A percentile compares a stretch with the other conserved stretches of the same genome.
phyloP scores from a whole-genome alignment of 2,329 filamentous ascomycete species.

The Aspergillus sp. region DNA sequence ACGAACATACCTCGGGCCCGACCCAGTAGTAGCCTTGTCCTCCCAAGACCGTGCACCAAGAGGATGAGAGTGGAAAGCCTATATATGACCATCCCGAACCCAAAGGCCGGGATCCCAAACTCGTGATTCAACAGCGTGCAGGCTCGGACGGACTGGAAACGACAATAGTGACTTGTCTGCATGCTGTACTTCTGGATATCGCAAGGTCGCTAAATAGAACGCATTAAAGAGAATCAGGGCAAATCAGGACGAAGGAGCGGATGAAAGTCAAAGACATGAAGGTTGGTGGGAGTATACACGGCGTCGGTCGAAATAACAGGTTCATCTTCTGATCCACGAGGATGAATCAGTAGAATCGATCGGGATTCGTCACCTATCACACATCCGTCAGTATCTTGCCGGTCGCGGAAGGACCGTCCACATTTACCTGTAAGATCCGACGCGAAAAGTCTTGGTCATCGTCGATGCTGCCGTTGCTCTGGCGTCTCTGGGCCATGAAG shows the following conservation, averaged over 20 bases:
- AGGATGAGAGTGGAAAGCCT: background rate
- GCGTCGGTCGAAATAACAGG: slow-evolving; percentile 1
- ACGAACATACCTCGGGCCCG: slow-evolving; percentile 10
- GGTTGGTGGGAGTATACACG: slow-evolving; percentile 10
- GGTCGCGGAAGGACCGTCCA: background rate
- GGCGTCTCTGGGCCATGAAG: slow-evolving; percentile 75
- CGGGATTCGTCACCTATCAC: slow-evolving; percentile 33
- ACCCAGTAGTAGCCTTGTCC: slow-evolving; percentile 3
- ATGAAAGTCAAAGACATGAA: slow-evolving; percentile 13
- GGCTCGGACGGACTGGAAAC: background rate
- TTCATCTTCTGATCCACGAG: background rate
- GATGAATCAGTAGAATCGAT: slow-evolving; percentile 20
- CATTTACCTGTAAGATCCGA: slow-evolving; percentile 84
- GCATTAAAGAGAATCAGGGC: slow-evolving; percentile 16
- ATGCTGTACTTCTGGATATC: slow-evolving; percentile 20
- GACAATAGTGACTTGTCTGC: slow-evolving; percentile 9
- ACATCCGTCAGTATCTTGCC: background rate
- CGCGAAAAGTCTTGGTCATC: slow-evolving; percentile 97
- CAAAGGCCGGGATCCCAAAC: background rate
- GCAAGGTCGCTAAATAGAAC: slow-evolving; percentile 30
- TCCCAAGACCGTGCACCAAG: slow-evolving; percentile 2
- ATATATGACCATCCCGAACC: too few species aligned
- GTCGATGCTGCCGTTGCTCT: slow-evolving; percentile 94
- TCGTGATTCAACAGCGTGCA: background rate
- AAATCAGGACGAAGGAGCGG: slow-evolving; percentile 6